These are phyloP conservation scores for Durusdinium trenchii DNA, from an alignment of 73 alveolate genomes.

Conservation along the genomic window DNA sequence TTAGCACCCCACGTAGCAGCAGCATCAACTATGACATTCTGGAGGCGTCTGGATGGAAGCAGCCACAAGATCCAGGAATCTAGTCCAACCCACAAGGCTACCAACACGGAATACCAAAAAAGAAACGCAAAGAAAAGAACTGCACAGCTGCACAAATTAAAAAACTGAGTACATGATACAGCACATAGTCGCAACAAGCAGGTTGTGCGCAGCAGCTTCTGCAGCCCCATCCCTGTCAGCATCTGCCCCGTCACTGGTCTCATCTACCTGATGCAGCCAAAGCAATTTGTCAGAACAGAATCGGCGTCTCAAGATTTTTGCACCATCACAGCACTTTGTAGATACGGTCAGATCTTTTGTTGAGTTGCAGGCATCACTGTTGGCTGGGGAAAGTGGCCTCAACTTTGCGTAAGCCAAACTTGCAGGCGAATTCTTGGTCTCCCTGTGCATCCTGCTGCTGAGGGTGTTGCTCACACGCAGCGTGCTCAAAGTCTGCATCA, in stretches of 20 bases:
- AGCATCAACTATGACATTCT: constrained; percentile 68
- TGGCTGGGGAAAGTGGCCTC: constrained; percentile 34
- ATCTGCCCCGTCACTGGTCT: constrained; percentile 16
- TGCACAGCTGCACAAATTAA: too few relatives aligned
- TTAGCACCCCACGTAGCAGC: constrained; percentile 39
- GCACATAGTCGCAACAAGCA: too few relatives aligned
- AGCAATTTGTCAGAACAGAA: too few relatives aligned
- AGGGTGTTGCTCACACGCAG: too few relatives aligned
- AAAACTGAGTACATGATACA: too few relatives aligned
- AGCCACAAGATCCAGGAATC: not conserved
- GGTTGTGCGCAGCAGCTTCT: constrained; percentile 61
- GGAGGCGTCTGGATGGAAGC: constrained; percentile 39
- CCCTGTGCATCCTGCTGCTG: too few relatives aligned
- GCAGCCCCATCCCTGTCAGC: constrained; percentile 61
- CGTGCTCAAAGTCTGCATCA: too few relatives aligned
- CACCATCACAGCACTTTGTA: too few relatives aligned
- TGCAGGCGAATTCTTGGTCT: too few relatives aligned
- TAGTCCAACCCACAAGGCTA: not conserved
- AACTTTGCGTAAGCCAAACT: not conserved
- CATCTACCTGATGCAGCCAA: too few relatives aligned
- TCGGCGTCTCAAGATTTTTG: too few relatives aligned
- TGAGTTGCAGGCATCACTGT: not conserved
- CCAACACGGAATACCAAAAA: not conserved
- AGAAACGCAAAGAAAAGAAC: not conserved
- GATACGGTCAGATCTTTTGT: too few relatives aligned